Evolutionary conservation across 148 eudicot genomes (phyloP), one percentile per base, ranked within the genome.

Genomic region (Chenopodium album): DNA sequence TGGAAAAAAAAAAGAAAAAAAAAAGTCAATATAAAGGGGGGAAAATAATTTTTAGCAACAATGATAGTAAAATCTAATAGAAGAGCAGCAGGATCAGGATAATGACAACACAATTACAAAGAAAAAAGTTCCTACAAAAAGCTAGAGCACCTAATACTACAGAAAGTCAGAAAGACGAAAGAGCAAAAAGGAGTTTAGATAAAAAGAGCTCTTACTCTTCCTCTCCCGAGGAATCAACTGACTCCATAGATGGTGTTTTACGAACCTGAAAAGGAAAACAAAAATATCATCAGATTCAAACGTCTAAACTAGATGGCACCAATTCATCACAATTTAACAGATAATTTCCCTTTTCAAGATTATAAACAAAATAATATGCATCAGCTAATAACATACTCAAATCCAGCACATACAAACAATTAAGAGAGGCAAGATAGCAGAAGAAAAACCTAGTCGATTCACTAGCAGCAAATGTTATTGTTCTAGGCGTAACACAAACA

Each of bases 171-270:
- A 47, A 12, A 11, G 23, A 9, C 5, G 19, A 13, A 16, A 34
- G n/a, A 17, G 22, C 34, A 28, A 59, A 12, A 29, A 46, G 60
- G 41, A 50, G 17, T 41, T 41, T 41, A 41, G 44, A 41, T 0
- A 41, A 32, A 59, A 31, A 76, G 73, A 80, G 71, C 74, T 85
- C 99, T 91, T 92, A 96, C 99, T 96, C 99, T 96, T 96, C 99
- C 86, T 96, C 99, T 84, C 98, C 99, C 77, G 99, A 96, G 79
- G 91, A 96, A 91, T 91, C 98, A 83, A 96, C 81, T 31, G 99
- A 96, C 86, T 94, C 99, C 89, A 91, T 88, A 11, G 97, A 94
- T 9, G 92, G 92, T 9, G 94, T 91, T 85, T 90, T 96, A 74
- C 95, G 87, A 9, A 78, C 89, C 99, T 96, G 91, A 71, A 84